Conservation (phyloP, 2,329 filamentous ascomycete genomes). For the Cryphonectria japonica region DNA sequence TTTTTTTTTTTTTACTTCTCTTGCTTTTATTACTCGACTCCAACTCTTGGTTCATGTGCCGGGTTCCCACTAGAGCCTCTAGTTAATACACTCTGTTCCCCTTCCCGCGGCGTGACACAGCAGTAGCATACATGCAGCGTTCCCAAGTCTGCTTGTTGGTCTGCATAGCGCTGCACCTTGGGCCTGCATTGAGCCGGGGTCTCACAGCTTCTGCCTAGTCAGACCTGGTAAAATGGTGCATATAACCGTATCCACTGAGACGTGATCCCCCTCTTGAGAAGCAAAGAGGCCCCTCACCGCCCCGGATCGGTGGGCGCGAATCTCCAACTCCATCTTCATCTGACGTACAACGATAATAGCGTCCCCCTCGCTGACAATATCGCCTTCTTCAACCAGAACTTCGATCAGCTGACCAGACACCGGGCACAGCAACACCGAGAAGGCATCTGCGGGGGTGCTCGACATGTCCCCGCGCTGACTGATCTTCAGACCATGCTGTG, state of each 20-base stretch:
- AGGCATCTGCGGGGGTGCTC: not conserved
- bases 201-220: constrained; percentile 21
- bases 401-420: constrained; percentile 63
- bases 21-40: not conserved
- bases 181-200: not conserved
- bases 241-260: constrained; percentile 58
- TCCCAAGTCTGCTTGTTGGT: not conserved
- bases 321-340: constrained; percentile 73
- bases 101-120: not conserved
- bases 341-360: constrained; percentile 63
- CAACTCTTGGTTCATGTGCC: not conserved
- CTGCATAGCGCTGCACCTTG: not conserved
- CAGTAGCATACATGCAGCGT: not conserved
- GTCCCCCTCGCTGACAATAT: constrained; percentile 53
- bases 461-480: not conserved
- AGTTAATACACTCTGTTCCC: not conserved
- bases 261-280: constrained; percentile 55
- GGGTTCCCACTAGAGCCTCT: not conserved
- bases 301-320: constrained; percentile 54
- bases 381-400: constrained; percentile 57
- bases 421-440: constrained; percentile 11
- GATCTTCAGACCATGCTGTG: not conserved
- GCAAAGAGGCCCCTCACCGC: constrained; percentile 51
- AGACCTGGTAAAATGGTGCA: constrained; percentile 20
- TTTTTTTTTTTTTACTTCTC: not conserved